phyloP scores from a whole-genome alignment of 306 rosid species.

The Cucumis hystrix region DNA sequence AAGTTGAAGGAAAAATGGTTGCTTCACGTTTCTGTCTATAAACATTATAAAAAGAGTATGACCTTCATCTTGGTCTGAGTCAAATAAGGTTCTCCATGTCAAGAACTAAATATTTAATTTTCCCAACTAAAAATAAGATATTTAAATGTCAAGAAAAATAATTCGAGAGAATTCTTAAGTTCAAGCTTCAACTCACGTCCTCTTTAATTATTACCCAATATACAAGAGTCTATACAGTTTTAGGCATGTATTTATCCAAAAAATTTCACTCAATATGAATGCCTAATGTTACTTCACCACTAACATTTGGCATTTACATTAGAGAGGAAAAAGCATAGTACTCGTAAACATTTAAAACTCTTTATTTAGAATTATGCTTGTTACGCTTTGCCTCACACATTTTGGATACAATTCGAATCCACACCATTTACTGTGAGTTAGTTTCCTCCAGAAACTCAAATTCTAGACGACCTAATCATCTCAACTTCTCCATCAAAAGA shows the following conservation, averaged over 20 bases:
- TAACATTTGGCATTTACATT: not conserved
- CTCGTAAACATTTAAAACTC: not conserved
- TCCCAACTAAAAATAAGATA: not conserved
- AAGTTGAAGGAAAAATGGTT: not conserved
- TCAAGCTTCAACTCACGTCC: not conserved
- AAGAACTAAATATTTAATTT: not conserved
- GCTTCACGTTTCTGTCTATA: not conserved
- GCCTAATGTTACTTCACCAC: not conserved
- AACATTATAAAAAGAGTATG: not conserved
- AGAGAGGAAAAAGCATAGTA: not conserved
- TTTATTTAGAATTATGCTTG: no score
- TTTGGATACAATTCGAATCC: no score
- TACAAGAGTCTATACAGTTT: not conserved
- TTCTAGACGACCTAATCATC: no score
- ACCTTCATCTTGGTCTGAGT: constrained; percentile 94
- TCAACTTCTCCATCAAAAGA: no score
- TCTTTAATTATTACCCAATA: not conserved
- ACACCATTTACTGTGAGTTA: no score
- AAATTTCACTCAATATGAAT: not conserved
- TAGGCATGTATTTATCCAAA: not conserved
- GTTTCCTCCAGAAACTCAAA: no score
- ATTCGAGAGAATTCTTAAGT: not conserved
- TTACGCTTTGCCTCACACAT: no score
- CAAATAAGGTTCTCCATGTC: constrained; percentile 43
- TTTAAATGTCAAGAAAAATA: not conserved